A percentile compares a stretch with the other conserved stretches of the same genome.
Conservation (phyloP, 176 grass and related monocot genomes). For the Poa annua region DNA sequence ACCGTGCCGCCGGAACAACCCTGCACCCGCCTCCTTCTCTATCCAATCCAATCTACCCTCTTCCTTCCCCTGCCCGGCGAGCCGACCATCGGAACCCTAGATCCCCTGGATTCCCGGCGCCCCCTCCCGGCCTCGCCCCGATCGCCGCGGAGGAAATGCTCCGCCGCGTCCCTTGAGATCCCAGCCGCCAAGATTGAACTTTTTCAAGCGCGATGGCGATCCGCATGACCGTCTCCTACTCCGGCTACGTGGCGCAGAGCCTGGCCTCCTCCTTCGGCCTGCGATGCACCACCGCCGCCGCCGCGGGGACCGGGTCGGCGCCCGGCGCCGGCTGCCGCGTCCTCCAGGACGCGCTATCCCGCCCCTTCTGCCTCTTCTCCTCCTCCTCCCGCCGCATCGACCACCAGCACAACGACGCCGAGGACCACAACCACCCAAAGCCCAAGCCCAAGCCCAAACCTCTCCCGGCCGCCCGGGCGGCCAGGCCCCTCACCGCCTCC, state of each 20-base stretch:
- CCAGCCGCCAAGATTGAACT: slow-evolving; percentile 3
- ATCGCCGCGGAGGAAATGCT: slow-evolving; percentile 20
- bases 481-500: slow-evolving; percentile 4
- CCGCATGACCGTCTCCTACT: slow-evolving; percentile 83
- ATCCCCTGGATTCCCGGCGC: slow-evolving; percentile 28
- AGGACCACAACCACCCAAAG: slow-evolving; percentile 49
- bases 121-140: slow-evolving; percentile 21
- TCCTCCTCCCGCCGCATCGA: slow-evolving; percentile 41
- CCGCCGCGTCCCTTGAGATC: slow-evolving; percentile 29
- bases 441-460: slow-evolving; percentile 40
- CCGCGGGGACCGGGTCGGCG: slow-evolving; percentile 39
- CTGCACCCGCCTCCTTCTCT: background rate
- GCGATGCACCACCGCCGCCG: slow-evolving; percentile 61
- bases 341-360: slow-evolving; percentile 61
- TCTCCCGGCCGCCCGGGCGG: background rate
- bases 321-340: slow-evolving; percentile 50
- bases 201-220: slow-evolving; percentile 68
- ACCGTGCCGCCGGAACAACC: background rate
- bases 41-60: background rate
- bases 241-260: slow-evolving; percentile 80
- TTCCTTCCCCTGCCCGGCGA: background rate
- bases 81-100: slow-evolving; percentile 28
- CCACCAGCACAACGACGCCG: slow-evolving; percentile 34
- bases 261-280: slow-evolving; percentile 62
- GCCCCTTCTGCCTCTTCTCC: slow-evolving; percentile 62